These are phyloP conservation scores for Paecilomyces sp. DNA, from an alignment of 2,329 filamentous ascomycete species.

Conservation along the genomic window DNA sequence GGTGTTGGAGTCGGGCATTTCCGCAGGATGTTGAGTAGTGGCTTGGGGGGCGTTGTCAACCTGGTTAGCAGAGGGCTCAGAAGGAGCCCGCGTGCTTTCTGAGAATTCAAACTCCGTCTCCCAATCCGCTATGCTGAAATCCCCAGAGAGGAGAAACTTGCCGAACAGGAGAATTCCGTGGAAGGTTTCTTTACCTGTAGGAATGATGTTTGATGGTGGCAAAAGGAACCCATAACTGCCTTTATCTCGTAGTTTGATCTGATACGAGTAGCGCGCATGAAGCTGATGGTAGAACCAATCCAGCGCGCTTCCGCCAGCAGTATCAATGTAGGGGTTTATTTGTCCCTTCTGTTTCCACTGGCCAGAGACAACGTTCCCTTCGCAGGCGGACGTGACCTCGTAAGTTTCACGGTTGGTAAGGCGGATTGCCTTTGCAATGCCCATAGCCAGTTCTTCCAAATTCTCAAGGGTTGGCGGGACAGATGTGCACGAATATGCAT, in stretches of 20 bases:
- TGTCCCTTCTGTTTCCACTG: slow-evolving; percentile 17
- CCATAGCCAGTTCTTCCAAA: slow-evolving; percentile 80
- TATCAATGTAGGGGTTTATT: slow-evolving; percentile 55
- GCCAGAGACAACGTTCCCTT: slow-evolving; percentile 56
- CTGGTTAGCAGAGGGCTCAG: not conserved
- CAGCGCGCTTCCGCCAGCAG: slow-evolving; percentile 74
- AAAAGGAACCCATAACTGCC: slow-evolving; percentile 92
- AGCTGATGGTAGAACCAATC: slow-evolving; percentile 96
- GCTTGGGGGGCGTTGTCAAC: not conserved
- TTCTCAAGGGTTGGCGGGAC: slow-evolving; percentile 84
- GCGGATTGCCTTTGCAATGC: slow-evolving; percentile 82
- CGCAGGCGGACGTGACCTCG: slow-evolving; percentile 75
- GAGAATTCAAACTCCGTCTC: slow-evolving; percentile 2
- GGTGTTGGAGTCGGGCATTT: not conserved
- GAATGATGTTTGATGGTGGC: slow-evolving; percentile 77
- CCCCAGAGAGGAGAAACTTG: slow-evolving; percentile 47
- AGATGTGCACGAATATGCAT: slow-evolving; percentile 72
- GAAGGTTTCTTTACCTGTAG: slow-evolving; percentile 81
- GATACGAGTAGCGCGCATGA: slow-evolving; percentile 75
- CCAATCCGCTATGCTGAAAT: slow-evolving; percentile 3
- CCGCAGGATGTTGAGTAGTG: not conserved
- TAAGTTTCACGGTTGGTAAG: slow-evolving; percentile 70
- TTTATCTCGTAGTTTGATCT: slow-evolving; percentile 86
- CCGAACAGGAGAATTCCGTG: slow-evolving; percentile 79
- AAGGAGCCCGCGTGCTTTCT: not conserved